Percentiles rank a stretch among this genome's conserved stretches.
Conservation (phyloP, 805 yeast species). For the Tetrapisispora arboricola region DNA sequence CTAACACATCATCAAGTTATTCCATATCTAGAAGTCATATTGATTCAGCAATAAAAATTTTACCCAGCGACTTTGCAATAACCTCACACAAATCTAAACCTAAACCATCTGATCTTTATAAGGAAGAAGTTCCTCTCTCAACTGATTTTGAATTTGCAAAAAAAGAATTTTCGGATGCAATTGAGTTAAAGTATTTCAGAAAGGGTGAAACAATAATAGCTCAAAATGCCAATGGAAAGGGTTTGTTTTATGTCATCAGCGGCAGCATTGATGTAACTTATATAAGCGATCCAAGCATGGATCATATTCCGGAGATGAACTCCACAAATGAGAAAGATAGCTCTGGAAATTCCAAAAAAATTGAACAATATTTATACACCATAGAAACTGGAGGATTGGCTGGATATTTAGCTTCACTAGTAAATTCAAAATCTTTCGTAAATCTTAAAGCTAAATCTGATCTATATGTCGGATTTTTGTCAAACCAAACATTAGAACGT, state of each 20-base stretch:
- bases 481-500: constrained; percentile 50
- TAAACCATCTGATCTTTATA: constrained; percentile 10
- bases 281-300: neutral
- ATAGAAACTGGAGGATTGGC: constrained; percentile 74
- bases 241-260: constrained; percentile 69
- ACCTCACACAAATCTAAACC: constrained; percentile 8
- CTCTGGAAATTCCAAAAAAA: constrained; percentile 4
- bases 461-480: constrained; percentile 60
- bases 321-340: neutral
- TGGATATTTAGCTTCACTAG: constrained; percentile 73
- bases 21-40: constrained; percentile 7
- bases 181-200: constrained; percentile 45
- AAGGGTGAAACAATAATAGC: constrained; percentile 49
- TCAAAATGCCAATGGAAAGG: constrained; percentile 58
- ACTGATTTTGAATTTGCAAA: constrained; percentile 43
- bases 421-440: constrained; percentile 72
- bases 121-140: constrained; percentile 17
- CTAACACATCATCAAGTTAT: constrained; percentile 11
- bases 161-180: constrained; percentile 45
- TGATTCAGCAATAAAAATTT: constrained; percentile 17
- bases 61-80: constrained; percentile 18
- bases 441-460: constrained; percentile 53
- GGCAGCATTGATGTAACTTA: constrained; percentile 57
- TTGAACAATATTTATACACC: constrained; percentile 40
- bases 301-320: neutral